Conservation (phyloP, 495 filamentous ascomycete species). For the Aspergillus biplanus region DNA sequence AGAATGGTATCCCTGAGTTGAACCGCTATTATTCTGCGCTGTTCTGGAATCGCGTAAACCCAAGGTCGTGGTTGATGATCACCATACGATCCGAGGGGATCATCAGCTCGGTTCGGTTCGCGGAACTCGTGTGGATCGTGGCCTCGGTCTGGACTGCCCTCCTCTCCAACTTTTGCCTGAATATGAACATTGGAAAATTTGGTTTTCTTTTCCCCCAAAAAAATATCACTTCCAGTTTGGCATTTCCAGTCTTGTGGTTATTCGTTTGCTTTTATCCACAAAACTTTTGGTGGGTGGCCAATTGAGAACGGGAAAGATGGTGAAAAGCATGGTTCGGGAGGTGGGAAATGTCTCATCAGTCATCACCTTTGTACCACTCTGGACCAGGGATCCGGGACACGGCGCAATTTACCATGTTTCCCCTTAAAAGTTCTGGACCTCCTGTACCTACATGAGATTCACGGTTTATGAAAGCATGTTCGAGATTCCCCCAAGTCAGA, state of each 20-base stretch:
- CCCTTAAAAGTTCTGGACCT: not conserved
- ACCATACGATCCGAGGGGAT: constrained; percentile 25
- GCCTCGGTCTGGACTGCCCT: constrained; percentile 3
- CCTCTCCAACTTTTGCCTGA: not conserved
- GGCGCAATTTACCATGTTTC: constrained; percentile 19
- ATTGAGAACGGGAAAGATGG: not conserved
- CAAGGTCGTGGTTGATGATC: constrained; percentile 23
- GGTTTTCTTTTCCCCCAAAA: not conserved
- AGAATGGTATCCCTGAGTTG: not conserved
- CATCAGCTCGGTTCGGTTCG: constrained; percentile 15
- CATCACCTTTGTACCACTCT: constrained; percentile 14
- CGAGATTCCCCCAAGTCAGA: not conserved
- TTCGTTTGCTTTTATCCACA: not conserved
- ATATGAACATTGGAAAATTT: not conserved
- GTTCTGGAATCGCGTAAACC: constrained; percentile 18
- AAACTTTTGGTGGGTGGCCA: not conserved
- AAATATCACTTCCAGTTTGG: no score
- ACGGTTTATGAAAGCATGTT: not conserved
- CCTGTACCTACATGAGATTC: not conserved
- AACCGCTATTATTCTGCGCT: constrained; percentile 8
- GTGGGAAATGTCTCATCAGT: constrained; percentile 3
- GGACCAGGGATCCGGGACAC: constrained; percentile 18
- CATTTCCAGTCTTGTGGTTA: not conserved
- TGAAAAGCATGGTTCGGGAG: not conserved
- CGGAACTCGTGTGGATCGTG: constrained; percentile 22